A percentile compares a stretch with the other conserved stretches of the same genome.
Conservation (phyloP, 169 alveolate species). For the Miamiensis avidus region DNA sequence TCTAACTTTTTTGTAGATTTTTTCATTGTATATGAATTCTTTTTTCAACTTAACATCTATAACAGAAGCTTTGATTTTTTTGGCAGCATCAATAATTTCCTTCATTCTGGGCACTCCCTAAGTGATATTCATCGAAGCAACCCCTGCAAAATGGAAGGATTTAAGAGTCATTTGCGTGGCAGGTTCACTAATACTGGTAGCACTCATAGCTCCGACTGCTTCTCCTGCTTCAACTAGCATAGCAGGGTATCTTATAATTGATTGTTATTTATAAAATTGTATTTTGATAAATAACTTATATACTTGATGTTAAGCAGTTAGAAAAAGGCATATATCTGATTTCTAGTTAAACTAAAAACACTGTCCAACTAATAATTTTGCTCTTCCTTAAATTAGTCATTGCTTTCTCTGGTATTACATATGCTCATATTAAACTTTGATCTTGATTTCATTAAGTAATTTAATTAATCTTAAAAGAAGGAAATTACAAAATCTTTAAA, state of each 20-base stretch:
- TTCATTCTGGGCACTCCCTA: conserved; percentile 99
- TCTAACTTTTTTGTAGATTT: conserved; percentile 80
- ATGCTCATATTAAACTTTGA: not conserved
- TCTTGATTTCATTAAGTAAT: not conserved
- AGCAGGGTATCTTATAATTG: conserved; percentile 84
- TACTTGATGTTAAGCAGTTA: not conserved
- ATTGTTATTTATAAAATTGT: too few species aligned
- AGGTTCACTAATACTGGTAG: conserved; percentile 99
- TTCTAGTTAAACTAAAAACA: not conserved
- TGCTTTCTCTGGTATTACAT: not conserved
- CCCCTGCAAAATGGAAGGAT: conserved; percentile 96
- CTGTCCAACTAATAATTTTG: not conserved
- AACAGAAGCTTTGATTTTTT: conserved; percentile 95
- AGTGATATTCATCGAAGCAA: conserved; percentile 98
- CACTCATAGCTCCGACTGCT: conserved; percentile 99
- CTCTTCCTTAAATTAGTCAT: not conserved
- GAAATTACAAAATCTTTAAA: not conserved
- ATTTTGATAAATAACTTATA: too few species aligned
- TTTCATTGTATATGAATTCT: conserved; percentile 48
- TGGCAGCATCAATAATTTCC: conserved; percentile 98
- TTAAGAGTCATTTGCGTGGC: conserved; percentile 99
- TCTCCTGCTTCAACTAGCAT: conserved; percentile 98
- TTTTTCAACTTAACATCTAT: conserved; percentile 83
- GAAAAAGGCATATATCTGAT: not conserved
- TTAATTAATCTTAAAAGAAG: too few species aligned